Evolutionary conservation across 129 eudicot species (phyloP), one percentile per base, ranked within the genome.

Genomic region (Pseudognaphalium luteoalbum): DNA sequence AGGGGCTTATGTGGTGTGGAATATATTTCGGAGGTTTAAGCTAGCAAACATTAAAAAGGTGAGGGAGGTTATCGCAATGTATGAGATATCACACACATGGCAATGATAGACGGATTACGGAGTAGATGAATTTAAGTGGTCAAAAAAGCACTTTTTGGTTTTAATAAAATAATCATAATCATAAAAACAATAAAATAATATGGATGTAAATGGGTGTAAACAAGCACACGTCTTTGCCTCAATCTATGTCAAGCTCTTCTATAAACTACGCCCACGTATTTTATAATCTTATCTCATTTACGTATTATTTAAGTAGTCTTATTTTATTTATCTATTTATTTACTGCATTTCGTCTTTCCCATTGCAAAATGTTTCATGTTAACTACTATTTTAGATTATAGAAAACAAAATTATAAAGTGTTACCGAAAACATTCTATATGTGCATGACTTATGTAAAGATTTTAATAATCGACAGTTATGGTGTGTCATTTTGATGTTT

Each of bases 181-280:
- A 71, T 12, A 72, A 54, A 21, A 16, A 56, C 9, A 57, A 6
- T 57, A 72, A 39, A 76, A 74, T 63, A 64, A n/a, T 19, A 34
- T 29, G 42, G 71, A 63, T 44, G 21, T 33, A 39, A 67, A 59
- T 59, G 76, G 75, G 76, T 70, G 65, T 66, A 73, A 54, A 56
- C 22, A 57, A 66, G 64, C 79, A 80, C 83, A 80, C 83, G 75
- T 80, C 83, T 80, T 66, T 32, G 56, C 78, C 83, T 67, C 83
- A 73, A 73, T 73, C 75, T 73, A 73, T 73, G 75, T 80, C 78
- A 39, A 80, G 63, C 75, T 73, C 61, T 12, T 35, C 33, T 30
- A 2, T 77, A 70, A 70, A 60, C 71, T 19, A 73, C 83, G 33
- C 52, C 56, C 54, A 51, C n/a, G 37, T 22, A 35, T 68, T 56